Evolutionary conservation across 768 basidiomycete genomes (phyloP).

Genomic region (Suillus clintonianus): DNA sequence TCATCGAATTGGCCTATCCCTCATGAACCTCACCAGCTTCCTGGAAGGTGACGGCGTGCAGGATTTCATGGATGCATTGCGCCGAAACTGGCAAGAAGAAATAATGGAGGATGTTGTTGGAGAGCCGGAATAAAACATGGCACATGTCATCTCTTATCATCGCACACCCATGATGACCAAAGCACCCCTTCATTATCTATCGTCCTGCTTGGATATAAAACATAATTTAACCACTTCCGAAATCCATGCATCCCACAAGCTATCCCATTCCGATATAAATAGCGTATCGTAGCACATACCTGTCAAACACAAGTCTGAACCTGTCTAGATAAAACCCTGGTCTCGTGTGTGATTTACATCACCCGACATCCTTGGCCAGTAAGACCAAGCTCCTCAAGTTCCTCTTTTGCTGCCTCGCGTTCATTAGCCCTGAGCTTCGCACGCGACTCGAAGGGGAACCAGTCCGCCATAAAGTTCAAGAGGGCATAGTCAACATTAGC

Average conservation of each 20-base stretch:
- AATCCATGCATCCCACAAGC: not conserved
- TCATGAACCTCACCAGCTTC: slow-evolving; percentile 65
- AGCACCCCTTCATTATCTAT: slow-evolving; percentile 1
- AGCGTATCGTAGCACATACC: not conserved
- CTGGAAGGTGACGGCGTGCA: slow-evolving; percentile 68
- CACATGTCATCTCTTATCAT: not conserved
- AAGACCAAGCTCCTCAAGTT: slow-evolving; percentile 65
- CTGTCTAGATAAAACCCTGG: not conserved
- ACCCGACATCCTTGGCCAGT: slow-evolving; percentile 38
- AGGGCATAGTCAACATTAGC: slow-evolving; percentile 81
- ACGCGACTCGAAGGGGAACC: slow-evolving; percentile 86
- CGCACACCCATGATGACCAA: not conserved
- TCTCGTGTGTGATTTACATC: slow-evolving; percentile 31
- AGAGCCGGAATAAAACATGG: slow-evolving; percentile 8
- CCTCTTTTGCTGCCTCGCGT: slow-evolving; percentile 69
- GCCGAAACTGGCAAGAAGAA: slow-evolving; percentile 55
- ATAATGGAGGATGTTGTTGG: slow-evolving; percentile 54
- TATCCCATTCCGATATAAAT: not conserved
- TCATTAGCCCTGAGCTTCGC: slow-evolving; percentile 77
- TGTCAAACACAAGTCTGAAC: too few species aligned
- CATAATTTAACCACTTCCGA: not conserved
- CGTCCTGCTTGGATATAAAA: slow-evolving; percentile 6
- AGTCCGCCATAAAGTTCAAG: slow-evolving; percentile 85
- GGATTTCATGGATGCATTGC: slow-evolving; percentile 57
- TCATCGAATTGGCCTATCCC: slow-evolving; percentile 79